A percentile compares a stretch with the other conserved stretches of the same genome.
Conservation (phyloP, 2,329 filamentous ascomycete species). For the Fusarium sp. region DNA sequence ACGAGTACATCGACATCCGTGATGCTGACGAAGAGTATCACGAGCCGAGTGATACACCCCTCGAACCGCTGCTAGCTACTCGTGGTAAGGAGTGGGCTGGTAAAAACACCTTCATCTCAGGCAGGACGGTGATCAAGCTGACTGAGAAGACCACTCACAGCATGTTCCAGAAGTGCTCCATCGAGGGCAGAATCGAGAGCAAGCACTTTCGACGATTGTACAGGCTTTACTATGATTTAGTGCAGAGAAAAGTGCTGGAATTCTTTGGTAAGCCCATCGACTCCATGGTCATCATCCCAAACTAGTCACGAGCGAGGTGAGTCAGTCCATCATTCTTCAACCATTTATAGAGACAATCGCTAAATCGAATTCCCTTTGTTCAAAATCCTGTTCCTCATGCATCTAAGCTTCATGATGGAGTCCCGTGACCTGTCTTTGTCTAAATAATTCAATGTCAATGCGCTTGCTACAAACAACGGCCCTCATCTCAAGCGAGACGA, state of each 20-base stretch:
- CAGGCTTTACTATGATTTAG: not conserved
- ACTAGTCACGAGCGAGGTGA: not conserved
- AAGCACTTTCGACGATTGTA: slow-evolving; percentile 20
- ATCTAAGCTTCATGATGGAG: slow-evolving; percentile 3
- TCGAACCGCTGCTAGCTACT: slow-evolving; percentile 17
- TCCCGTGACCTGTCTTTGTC: slow-evolving; percentile 19
- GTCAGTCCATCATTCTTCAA: not conserved
- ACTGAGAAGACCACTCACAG: slow-evolving; percentile 32
- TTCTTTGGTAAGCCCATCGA: slow-evolving; percentile 16
- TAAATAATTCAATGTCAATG: slow-evolving; percentile 34
- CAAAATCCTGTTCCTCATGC: slow-evolving; percentile 14
- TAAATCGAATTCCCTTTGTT: slow-evolving; percentile 14
- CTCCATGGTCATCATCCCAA: slow-evolving; percentile 2
- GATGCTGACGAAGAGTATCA: slow-evolving; percentile 15
- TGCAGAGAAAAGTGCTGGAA: slow-evolving; percentile 10
- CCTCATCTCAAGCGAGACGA: slow-evolving; percentile 18
- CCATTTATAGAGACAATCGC: slow-evolving; percentile 2
- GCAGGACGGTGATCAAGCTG: slow-evolving; percentile 36
- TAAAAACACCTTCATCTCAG: slow-evolving; percentile 23
- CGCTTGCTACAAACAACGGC: slow-evolving; percentile 37
- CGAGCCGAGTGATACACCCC: not conserved
- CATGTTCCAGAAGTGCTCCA: slow-evolving; percentile 28
- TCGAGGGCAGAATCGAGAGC: slow-evolving; percentile 28
- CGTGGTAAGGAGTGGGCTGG: slow-evolving; percentile 13
- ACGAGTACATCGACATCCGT: slow-evolving; percentile 42